Base-by-base conservation (phyloP, 1,284 basidiomycete genomes). In the Rhizopogon parksii region DNA sequence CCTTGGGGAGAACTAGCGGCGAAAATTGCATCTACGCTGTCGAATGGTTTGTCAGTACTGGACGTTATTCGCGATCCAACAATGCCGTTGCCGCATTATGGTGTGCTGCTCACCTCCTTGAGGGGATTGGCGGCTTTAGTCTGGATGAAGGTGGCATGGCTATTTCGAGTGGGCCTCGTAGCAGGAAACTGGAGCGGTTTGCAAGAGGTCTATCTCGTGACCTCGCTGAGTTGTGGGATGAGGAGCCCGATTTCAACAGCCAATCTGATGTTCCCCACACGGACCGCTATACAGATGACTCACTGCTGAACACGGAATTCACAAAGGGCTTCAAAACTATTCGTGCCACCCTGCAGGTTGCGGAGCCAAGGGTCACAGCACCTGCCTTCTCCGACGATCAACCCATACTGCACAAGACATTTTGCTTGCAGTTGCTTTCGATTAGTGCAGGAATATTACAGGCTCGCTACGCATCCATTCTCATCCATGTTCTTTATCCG, bases 401-500 rank as follows among this genome's bases (percentile, higher is more conserved):
- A 58, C 73, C 71, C 36, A 66, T 70, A 57, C 71, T 80, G 58
- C 90, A 82, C 61, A 76, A 72, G 51, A 75, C 77, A 6, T 68
- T 91, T 34, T 77, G 79, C 9, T 76, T 96, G 1, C 85, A 89
- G 53, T 68, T 91, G 5, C 71, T 96, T 8, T 74, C 88, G 0
- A 69, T 88, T n/a, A 72, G 79, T 6, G 76, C 90, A 0, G 77
- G 77, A 1, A 78, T 92, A 39, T 68, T 86, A 19, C 82, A 84
- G 55, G 72, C 75, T 15, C 76, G 75, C 8, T 88, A 91, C 70
- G 72, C 78, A 47, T 74, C 83, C 0, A 70, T 90, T n/a, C 80
- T 96, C 39, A 78, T 95, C 21, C 76, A 89, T 43, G 72, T 82
- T 0, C 71, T 96, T 1, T 96, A 96, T 69, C 88, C 88, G 1